Base-by-base conservation (phyloP, 2,329 filamentous ascomycete genomes). In the Xylariales sp. region DNA sequence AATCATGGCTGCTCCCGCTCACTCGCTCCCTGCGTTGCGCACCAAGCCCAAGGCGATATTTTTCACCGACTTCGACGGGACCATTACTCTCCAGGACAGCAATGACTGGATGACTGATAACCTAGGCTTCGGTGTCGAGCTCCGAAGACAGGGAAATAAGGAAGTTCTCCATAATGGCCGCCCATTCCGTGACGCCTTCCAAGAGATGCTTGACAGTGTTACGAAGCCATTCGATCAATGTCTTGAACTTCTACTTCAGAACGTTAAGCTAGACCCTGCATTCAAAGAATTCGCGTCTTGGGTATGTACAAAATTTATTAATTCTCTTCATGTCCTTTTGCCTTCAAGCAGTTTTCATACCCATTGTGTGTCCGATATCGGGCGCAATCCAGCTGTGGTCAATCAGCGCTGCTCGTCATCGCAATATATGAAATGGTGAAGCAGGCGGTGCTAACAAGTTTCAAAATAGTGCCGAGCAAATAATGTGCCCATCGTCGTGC, bases 31-130 rank as follows among this genome's bases (percentile, higher is more conserved):
- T 64, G 88, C 88, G 52, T 82, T 90, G 79, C 83, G 83, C 75
- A 89, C 85, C 65, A 89, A 91, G 79, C 94, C 94, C 59, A 92
- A 93, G 82, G 92, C 93, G 84, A 94, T 99, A 84, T 97, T 99
- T 87, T 98, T 98, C 85, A 97, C 94, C 74, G 96, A 99, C 83
- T 98, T 98, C 79, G 96, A 99, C 81, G 96, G 96, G 76, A 98
- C 94, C 62, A 95, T 97, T 79, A 97, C 95, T 56, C 86, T 85
- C 63, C 83, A 87, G 75, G 89, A 90, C 81, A 87, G 84, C 78
- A 91, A 90, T 78, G 87, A 89, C 81, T 87, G 81, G 80, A 84
- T 95, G 89, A 97, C 94, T 65, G 96, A 98, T 83, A 96, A 93
- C 81, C 87, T 97, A 69, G 96, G 96, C 70, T 97, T 91, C 78